Conservation (phyloP, 805 yeast species). For the Candida awuae region DNA sequence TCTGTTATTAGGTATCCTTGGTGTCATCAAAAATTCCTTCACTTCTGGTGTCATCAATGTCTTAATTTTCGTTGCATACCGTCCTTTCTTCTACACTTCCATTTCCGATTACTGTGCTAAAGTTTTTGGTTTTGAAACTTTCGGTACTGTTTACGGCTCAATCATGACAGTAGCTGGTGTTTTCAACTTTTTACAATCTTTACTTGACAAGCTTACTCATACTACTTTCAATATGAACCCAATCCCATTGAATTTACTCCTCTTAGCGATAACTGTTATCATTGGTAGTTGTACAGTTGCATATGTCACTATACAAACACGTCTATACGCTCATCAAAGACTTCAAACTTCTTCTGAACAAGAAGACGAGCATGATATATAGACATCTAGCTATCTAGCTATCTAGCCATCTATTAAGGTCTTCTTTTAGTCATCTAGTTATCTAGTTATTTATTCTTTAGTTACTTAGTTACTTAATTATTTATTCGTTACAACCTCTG, state of each 20-base stretch:
- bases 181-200: slow-evolving; percentile 40
- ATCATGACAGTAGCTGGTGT: slow-evolving; percentile 47
- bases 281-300: slow-evolving; percentile 36
- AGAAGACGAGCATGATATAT: not conserved
- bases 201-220: slow-evolving; percentile 43
- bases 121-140: slow-evolving; percentile 54
- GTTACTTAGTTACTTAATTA: too few species aligned
- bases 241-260: slow-evolving; percentile 37
- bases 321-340: slow-evolving; percentile 13
- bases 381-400: too few species aligned
- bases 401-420: too few species aligned
- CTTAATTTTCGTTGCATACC: slow-evolving; percentile 41
- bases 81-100: slow-evolving; percentile 54
- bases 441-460: too few species aligned
- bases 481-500: too few species aligned
- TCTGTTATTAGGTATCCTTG: slow-evolving; percentile 39
- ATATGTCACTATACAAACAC: slow-evolving; percentile 31
- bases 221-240: slow-evolving; percentile 48
- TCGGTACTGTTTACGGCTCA: slow-evolving; percentile 53
- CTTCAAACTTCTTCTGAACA: not conserved
- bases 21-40: slow-evolving; percentile 34
- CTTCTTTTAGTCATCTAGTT: too few species aligned
- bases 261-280: slow-evolving; percentile 33
- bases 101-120: slow-evolving; percentile 53
- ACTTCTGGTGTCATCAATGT: slow-evolving; percentile 38